A percentile compares a stretch with the other conserved stretches of the same genome.
These are phyloP conservation scores for Bombardia bombarda DNA, from an alignment of 495 filamentous ascomycete genomes.

Conservation along the genomic window DNA sequence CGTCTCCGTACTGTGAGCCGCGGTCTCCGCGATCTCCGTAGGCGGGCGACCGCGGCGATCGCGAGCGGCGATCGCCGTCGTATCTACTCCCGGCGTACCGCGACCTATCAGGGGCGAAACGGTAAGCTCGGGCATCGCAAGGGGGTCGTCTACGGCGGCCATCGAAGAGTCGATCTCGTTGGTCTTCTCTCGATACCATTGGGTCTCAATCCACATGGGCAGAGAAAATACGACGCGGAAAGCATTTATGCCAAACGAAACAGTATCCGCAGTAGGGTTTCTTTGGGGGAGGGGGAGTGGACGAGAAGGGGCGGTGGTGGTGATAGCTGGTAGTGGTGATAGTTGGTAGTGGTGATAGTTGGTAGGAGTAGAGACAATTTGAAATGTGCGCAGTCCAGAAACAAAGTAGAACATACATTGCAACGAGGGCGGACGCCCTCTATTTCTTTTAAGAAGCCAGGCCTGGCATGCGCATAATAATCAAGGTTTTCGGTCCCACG, in stretches of 20 bases:
- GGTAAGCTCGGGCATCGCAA: slow-evolving; percentile 10
- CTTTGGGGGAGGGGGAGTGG: too few species aligned
- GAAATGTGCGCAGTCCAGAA: too few species aligned
- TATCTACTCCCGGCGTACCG: slow-evolving; percentile 37
- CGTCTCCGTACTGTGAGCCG: slow-evolving; percentile 36
- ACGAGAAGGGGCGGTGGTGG: too few species aligned
- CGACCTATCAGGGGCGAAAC: slow-evolving; percentile 25
- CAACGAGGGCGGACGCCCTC: slow-evolving; percentile 4
- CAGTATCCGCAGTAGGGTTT: too few species aligned
- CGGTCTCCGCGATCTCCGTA: slow-evolving; percentile 39
- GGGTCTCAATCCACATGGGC: too few species aligned
- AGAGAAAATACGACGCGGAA: too few species aligned
- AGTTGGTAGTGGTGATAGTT: too few species aligned
- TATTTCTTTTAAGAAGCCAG: not conserved
- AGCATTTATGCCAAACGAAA: too few species aligned
- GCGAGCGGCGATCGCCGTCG: slow-evolving; percentile 41
- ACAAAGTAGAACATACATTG: slow-evolving; percentile 7
- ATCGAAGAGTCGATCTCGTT: not conserved
- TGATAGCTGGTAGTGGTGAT: too few species aligned
- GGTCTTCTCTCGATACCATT: not conserved
- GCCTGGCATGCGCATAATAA: not conserved
- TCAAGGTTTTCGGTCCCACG: slow-evolving; percentile 5
- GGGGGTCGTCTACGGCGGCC: not conserved
- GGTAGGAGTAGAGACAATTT: not conserved
- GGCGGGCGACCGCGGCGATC: slow-evolving; percentile 47